phyloP scores from a whole-genome alignment of 768 basidiomycete species.

The Phylloporus sp. region DNA sequence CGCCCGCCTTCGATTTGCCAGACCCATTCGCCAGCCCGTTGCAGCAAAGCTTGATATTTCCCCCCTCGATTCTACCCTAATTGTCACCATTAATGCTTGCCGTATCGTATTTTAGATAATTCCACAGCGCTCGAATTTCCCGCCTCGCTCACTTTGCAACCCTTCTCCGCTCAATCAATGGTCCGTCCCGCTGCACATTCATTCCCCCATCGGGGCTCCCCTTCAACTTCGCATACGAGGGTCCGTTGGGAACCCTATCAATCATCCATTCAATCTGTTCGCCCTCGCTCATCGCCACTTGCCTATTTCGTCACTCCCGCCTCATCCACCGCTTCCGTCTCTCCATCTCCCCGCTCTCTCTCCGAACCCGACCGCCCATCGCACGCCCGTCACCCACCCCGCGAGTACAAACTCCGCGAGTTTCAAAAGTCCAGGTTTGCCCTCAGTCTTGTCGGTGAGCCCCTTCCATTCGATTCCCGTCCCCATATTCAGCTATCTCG shows the following conservation, averaged over 20 bases:
- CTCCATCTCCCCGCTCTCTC: conserved; percentile 36
- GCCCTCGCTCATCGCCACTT: conserved; percentile 32
- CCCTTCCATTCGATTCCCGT: neutral
- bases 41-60: conserved; percentile 12
- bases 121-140: conserved; percentile 10
- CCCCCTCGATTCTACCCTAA: conserved; percentile 14
- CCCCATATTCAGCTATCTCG: conserved; percentile 9
- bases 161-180: conserved; percentile 19
- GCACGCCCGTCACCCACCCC: conserved; percentile 31
- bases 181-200: conserved; percentile 40
- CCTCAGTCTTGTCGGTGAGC: conserved; percentile 66
- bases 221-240: conserved; percentile 56
- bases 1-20: conserved; percentile 24
- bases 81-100: conserved; percentile 31
- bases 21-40: conserved; percentile 17
- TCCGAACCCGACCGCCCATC: conserved; percentile 33
- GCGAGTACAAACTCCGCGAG: conserved; percentile 37
- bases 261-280: conserved; percentile 37
- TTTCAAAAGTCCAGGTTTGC: conserved; percentile 61
- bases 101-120: conserved; percentile 35
- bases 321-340: conserved; percentile 46
- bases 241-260: conserved; percentile 81
- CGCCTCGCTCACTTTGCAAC: conserved; percentile 1
- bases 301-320: conserved; percentile 55
- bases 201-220: conserved; percentile 67